Evolutionary conservation across 768 basidiomycete species (phyloP).

Genomic region (Agrocybe praecox): DNA sequence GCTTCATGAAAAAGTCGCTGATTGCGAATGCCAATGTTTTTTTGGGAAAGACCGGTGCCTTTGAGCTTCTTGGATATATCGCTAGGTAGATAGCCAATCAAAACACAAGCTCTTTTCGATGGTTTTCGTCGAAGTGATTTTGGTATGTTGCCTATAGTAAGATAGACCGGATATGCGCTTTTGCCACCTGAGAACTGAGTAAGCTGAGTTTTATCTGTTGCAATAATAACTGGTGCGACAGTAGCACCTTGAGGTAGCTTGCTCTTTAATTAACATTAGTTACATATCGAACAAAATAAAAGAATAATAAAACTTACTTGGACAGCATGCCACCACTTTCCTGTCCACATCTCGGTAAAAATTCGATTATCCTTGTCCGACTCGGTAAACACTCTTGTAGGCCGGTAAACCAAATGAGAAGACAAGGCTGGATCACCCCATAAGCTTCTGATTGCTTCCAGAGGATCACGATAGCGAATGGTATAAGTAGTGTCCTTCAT

Average conservation of each 20-base stretch:
- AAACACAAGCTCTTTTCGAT: conserved; percentile 28
- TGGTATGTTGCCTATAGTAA: conserved; percentile 41
- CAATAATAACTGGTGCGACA: conserved; percentile 37
- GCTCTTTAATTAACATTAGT: background rate
- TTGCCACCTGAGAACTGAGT: conserved; percentile 38
- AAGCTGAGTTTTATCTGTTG: conserved; percentile 33
- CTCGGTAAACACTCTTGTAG: conserved; percentile 24
- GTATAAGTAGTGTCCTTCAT: conserved; percentile 13
- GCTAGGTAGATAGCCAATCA: conserved; percentile 41
- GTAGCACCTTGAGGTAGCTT: conserved; percentile 23
- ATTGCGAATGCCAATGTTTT: background rate
- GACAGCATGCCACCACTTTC: conserved; percentile 34
- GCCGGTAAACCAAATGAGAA: conserved; percentile 20
- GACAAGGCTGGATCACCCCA: background rate
- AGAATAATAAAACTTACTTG: conserved; percentile 30
- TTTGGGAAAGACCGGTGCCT: background rate
- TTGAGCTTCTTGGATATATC: conserved; percentile 22
- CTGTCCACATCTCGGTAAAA: conserved; percentile 37
- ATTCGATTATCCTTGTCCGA: conserved; percentile 12
- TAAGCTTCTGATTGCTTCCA: conserved; percentile 22
- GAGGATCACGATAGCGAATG: conserved; percentile 20
- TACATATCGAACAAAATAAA: background rate
- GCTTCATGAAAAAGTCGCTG: conserved; percentile 39
- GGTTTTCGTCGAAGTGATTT: conserved; percentile 33
- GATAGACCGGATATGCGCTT: conserved; percentile 43